phyloP scores from a whole-genome alignment of 2,329 filamentous ascomycete genomes.

The Aspergillus eucalypticola region DNA sequence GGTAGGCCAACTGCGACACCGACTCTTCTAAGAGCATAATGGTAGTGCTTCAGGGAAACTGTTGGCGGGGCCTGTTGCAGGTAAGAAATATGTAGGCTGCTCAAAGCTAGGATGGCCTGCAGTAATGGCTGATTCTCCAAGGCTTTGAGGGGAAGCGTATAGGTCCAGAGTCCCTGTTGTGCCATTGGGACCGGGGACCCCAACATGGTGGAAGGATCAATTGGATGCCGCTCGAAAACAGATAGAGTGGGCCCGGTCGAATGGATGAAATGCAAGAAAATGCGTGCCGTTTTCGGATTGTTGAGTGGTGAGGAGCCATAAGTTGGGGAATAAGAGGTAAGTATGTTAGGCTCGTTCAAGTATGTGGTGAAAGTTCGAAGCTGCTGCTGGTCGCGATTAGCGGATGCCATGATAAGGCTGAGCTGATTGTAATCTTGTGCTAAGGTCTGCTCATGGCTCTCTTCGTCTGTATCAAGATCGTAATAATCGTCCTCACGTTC shows the following conservation, averaged over 20 bases:
- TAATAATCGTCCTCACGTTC: conserved; percentile 63
- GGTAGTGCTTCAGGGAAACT: conserved; percentile 88
- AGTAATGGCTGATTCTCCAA: conserved; percentile 83
- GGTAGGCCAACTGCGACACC: conserved; percentile 72
- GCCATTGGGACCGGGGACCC: conserved; percentile 62
- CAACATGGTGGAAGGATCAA: conserved; percentile 69
- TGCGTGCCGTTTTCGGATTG: conserved; percentile 74
- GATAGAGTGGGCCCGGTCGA: conserved; percentile 85
- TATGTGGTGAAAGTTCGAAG: conserved; percentile 53
- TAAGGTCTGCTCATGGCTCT: conserved; percentile 46
- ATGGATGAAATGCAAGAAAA: conserved; percentile 91
- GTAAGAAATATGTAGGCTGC: conserved; percentile 83
- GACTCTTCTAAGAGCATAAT: conserved; percentile 76
- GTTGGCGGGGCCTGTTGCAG: conserved; percentile 72
- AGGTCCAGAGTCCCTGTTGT: conserved; percentile 62
- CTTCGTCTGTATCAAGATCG: conserved; percentile 63
- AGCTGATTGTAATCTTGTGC: conserved; percentile 38
- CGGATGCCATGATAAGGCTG: conserved; percentile 48
- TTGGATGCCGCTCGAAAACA: conserved; percentile 79
- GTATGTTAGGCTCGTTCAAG: conserved; percentile 49
- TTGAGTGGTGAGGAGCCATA: conserved; percentile 70
- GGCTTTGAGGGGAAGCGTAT: conserved; percentile 80
- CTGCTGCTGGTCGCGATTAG: conserved; percentile 49
- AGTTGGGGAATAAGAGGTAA: conserved; percentile 68
- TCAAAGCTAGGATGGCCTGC: conserved; percentile 85